phyloP scores from a whole-genome alignment of 2,329 filamentous ascomycete genomes.

The Tothia fuscella region DNA sequence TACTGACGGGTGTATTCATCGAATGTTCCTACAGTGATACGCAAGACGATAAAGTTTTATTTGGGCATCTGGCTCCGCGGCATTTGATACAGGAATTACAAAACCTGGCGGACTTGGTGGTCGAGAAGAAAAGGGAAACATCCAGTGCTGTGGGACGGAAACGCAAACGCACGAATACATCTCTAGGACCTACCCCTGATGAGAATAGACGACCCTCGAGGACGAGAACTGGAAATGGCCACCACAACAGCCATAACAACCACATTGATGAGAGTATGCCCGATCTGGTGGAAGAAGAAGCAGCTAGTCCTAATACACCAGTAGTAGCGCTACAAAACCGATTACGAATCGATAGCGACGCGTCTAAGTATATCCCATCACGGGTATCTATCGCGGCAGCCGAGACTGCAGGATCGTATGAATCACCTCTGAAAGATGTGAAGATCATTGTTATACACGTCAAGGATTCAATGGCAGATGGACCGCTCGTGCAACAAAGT shows the following conservation, averaged over 20 bases:
- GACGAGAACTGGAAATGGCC: background rate
- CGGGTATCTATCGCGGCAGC: background rate
- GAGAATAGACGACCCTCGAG: too few relatives aligned
- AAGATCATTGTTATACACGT: conserved; percentile 85
- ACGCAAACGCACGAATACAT: conserved; percentile 3
- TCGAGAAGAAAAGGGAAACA: conserved; percentile 26
- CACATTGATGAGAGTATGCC: conserved; percentile 3
- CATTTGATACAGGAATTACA: conserved; percentile 72
- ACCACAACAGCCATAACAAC: background rate
- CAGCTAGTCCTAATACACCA: background rate
- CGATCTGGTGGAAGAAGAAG: conserved; percentile 2
- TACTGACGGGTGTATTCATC: conserved; percentile 74
- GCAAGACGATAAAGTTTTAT: conserved; percentile 65
- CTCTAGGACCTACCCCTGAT: background rate
- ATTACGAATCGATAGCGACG: background rate
- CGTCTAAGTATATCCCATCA: too few relatives aligned
- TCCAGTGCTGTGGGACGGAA: conserved; percentile 3
- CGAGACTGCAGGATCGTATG: conserved; percentile 10
- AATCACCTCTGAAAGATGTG: conserved; percentile 53
- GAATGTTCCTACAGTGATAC: conserved; percentile 89
- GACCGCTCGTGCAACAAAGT: conserved; percentile 46
- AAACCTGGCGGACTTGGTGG: conserved; percentile 58
- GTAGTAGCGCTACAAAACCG: background rate
- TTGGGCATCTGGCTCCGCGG: conserved; percentile 76
- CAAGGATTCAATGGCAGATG: conserved; percentile 74